Percentiles rank a stretch among this genome's conserved stretches.
These are phyloP conservation scores for Herpetomonas samuelpessoai DNA, from an alignment of 208 protist species.

Conservation along the genomic window DNA sequence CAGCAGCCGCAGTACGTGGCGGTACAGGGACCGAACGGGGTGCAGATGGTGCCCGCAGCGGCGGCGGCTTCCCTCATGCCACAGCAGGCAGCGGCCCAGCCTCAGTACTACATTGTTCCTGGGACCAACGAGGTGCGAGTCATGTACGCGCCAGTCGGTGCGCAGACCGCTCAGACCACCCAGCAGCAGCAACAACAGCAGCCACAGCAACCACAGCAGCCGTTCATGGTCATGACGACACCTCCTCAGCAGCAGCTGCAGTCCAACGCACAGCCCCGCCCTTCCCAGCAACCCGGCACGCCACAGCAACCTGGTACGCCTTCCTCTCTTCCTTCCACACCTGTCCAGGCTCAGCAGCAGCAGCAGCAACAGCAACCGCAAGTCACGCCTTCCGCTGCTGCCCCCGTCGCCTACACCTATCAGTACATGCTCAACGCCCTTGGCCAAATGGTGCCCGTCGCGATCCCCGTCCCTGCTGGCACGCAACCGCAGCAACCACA, in stretches of 20 bases:
- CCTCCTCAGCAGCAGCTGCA: slow-evolving; percentile 18
- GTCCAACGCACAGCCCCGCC: slow-evolving; percentile 18
- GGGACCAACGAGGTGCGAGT: not conserved
- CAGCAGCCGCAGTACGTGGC: slow-evolving; percentile 1
- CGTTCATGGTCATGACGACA: not conserved
- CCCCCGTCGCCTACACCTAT: slow-evolving; percentile 1
- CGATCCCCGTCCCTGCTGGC: slow-evolving; percentile 13
- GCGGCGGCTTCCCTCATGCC: not conserved
- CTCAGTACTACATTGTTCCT: not conserved
- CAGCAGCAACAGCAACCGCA: slow-evolving; percentile 28
- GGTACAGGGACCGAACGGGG: not conserved
- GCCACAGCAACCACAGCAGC: slow-evolving; percentile 6
- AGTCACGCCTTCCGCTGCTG: not conserved
- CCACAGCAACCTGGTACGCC: slow-evolving; percentile 10
- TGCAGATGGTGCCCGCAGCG: not conserved
- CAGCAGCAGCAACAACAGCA: slow-evolving; percentile 4
- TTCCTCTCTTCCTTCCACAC: slow-evolving; percentile 6
- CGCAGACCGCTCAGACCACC: too few relatives aligned
- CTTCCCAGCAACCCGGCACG: slow-evolving; percentile 17
- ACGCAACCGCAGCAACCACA: slow-evolving; percentile 9
- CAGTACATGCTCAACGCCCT: slow-evolving; percentile 34
- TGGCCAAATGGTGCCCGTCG: slow-evolving; percentile 34
- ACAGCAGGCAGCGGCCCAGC: slow-evolving; percentile 1
- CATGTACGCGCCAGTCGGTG: not conserved
- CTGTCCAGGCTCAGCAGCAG: slow-evolving; percentile 5